phyloP scores from a whole-genome alignment of 2,329 filamentous ascomycete species.

The Colletotrichum truncatum region DNA sequence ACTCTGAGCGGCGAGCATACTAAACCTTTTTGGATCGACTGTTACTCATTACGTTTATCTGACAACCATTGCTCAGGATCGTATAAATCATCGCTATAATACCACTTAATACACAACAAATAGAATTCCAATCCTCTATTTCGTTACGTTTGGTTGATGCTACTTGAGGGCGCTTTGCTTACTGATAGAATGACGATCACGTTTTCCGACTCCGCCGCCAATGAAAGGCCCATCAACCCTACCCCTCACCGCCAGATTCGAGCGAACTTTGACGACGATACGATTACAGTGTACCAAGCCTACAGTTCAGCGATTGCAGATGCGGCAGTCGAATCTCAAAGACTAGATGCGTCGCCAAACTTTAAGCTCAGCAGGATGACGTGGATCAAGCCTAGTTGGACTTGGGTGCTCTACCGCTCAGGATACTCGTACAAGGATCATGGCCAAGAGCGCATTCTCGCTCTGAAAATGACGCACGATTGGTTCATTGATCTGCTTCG shows the following conservation, averaged over 20 bases:
- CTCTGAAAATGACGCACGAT: slow-evolving; percentile 61
- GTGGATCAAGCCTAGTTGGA: slow-evolving; percentile 72
- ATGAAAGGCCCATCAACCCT: too few relatives aligned
- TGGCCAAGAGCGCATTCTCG: slow-evolving; percentile 64
- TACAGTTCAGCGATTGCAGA: slow-evolving; percentile 63
- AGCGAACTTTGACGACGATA: slow-evolving; percentile 56
- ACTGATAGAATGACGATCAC: too few relatives aligned
- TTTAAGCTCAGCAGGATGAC: slow-evolving; percentile 68
- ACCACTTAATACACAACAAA: too few relatives aligned
- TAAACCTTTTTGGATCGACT: too few relatives aligned
- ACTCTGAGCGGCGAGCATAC: too few relatives aligned
- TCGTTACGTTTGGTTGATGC: too few relatives aligned
- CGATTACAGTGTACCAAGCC: slow-evolving; percentile 71
- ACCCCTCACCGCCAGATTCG: slow-evolving; percentile 57
- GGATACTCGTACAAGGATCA: slow-evolving; percentile 68
- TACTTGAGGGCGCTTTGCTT: too few relatives aligned
- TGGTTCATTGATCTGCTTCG: slow-evolving; percentile 59
- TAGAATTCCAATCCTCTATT: too few relatives aligned
- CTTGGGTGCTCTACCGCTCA: slow-evolving; percentile 71
- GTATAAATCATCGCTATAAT: too few relatives aligned
- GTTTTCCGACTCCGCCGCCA: too few relatives aligned
- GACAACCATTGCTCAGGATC: too few relatives aligned
- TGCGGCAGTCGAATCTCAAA: slow-evolving; percentile 60
- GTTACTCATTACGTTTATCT: too few relatives aligned
- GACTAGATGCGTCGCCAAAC: slow-evolving; percentile 59